Evolutionary conservation across 441 rosid genomes (phyloP), one percentile per base, ranked within the genome.

Genomic region (Melastoma candidum): DNA sequence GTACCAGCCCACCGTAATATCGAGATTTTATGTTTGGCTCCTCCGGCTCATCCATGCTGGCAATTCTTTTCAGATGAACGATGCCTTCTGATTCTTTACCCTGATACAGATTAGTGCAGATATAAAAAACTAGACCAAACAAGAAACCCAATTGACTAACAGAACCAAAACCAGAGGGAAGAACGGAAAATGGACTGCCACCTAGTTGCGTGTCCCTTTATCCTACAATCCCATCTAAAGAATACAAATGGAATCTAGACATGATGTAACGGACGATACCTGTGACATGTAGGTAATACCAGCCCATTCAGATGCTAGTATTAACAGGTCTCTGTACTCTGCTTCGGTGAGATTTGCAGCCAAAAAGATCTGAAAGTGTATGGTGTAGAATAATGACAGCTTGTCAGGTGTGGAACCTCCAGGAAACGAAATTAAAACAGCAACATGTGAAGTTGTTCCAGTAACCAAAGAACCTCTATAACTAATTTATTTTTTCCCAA

Each of bases 251-350:
- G 36, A 29, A 3, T 29, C 36, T 29, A 29, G 36, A 3, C 36
- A 29, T 29, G 36, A 6, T 29, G 36, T 2, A 29, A 6, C 36
- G 41, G 43, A 50, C 55, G 47, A 58, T 45, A 85, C 98, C 98
- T 82, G 95, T 55, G 66, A 72, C 49, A 73, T 65, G 60, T 63
- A 74, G 49, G 85, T 85, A 44, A 77, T 63, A 53, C 94, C 97
- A 45, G 95, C 89, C 89, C 87, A 84, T 51, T 78, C 84, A 60
- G 90, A 92, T 45, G 89, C 77, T 24, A 82, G 69, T 68, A 88
- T 82, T 39, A 82, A 63, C 54, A 72, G 87, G 66, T 83, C 77
- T 39, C 75, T 64, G 68, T 83, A 69, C 59, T 83, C 82, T 3
- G 63, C 72, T 50, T 67, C 71, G 22, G 73, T 66, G 26, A 77